Evolutionary conservation across 345 rosid genomes (phyloP).

Genomic region (Eucalyptus cloeziana): DNA sequence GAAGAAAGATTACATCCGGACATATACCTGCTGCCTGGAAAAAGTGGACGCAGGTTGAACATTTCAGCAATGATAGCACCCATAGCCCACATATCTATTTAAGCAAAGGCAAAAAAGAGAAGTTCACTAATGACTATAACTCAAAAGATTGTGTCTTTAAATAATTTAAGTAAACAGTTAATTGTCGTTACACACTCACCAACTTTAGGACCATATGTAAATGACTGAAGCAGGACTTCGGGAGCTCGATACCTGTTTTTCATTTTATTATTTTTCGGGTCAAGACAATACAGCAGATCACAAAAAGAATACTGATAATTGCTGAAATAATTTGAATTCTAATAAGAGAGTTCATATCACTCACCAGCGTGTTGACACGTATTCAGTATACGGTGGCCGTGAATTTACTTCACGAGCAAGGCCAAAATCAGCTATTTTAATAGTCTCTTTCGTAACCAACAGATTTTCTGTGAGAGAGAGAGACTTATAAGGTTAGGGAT

Average conservation of each 20-base stretch:
- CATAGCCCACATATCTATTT: conserved; percentile 96
- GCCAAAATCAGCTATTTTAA: conserved; percentile 98
- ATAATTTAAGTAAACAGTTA: background rate
- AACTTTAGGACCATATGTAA: conserved; percentile 64
- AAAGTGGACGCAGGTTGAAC: conserved; percentile 70
- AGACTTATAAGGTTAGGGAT: background rate
- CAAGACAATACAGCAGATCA: background rate
- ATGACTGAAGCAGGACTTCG: conserved; percentile 86
- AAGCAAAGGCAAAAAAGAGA: background rate
- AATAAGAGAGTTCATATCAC: conserved; percentile 1
- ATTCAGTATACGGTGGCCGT: conserved; percentile 82
- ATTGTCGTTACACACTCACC: conserved; percentile 32
- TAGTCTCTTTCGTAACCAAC: conserved; percentile 56
- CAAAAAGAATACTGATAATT: background rate
- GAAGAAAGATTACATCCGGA: background rate
- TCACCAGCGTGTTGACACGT: conserved; percentile 94
- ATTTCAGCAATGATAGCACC: conserved; percentile 97
- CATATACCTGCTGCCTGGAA: conserved; percentile 74
- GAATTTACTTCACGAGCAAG: conserved; percentile 85
- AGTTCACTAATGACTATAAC: background rate
- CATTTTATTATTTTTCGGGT: background rate
- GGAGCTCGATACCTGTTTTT: conserved; percentile 91
- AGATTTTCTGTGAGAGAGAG: conserved; percentile 45
- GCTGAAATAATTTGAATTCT: background rate
- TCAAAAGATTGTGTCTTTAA: background rate